Conservation (phyloP, 257 asterid genomes). For the Solanum chmielewskii region DNA sequence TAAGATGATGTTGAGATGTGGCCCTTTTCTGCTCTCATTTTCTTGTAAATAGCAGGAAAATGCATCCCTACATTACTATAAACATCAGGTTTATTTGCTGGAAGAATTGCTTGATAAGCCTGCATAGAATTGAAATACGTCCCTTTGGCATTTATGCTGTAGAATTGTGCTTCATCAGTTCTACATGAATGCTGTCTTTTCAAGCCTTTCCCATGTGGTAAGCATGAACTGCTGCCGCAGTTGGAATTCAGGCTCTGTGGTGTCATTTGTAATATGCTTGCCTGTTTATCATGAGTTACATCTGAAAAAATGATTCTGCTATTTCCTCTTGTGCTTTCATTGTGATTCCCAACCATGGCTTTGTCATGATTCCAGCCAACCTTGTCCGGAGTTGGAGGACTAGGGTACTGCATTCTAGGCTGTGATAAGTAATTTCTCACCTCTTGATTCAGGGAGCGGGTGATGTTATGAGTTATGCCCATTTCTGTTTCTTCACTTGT, state of each 20-base stretch:
- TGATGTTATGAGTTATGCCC: conserved; percentile 10
- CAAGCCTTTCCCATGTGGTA: conserved; percentile 22
- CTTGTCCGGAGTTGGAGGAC: conserved; percentile 12
- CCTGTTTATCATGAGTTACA: conserved; percentile 57
- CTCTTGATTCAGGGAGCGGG: conserved; percentile 10
- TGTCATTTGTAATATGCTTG: conserved; percentile 15
- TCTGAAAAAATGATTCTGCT: conserved; percentile 62
- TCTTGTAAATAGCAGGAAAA: conserved; percentile 47
- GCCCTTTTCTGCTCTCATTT: conserved; percentile 47
- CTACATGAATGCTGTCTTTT: conserved; percentile 32
- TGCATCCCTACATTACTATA: conserved; percentile 21
- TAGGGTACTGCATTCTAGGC: conserved; percentile 14
- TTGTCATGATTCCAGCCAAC: conserved; percentile 14
- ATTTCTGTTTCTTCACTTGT: conserved; percentile 17
- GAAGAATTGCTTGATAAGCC: conserved; percentile 21
- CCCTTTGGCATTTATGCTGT: conserved; percentile 32
- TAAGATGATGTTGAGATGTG: conserved; percentile 20
- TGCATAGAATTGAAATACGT: conserved; percentile 33
- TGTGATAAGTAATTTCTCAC: conserved; percentile 9
- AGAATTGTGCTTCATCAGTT: conserved; percentile 25
- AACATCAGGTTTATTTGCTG: conserved; percentile 13
- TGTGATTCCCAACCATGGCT: conserved; percentile 12
- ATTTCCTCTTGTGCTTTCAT: conserved; percentile 37
- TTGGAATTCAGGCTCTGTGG: conserved; percentile 25
- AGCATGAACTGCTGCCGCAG: conserved; percentile 25